Base-by-base conservation (phyloP, 768 basidiomycete genomes). In the Pleurotus cornucopiae region DNA sequence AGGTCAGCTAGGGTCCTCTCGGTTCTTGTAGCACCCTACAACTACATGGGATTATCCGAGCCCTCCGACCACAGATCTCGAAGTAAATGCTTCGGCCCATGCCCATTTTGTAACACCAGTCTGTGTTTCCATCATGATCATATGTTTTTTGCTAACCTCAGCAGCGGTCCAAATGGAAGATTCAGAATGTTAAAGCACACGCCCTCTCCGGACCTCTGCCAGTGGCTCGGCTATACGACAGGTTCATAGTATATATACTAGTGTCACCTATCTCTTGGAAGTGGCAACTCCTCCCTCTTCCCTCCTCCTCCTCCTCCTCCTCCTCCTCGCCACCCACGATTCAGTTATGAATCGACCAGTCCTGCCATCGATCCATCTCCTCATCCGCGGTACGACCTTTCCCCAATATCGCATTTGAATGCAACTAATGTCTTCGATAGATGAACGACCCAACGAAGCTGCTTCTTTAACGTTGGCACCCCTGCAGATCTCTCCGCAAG, bases 101-200 rank as follows among this genome's bases (percentile, higher is more conserved):
- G 51, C 51, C 51, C 23, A 41, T 53, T 53, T 53, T 41, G 51
- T 40, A 20, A 49, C 48, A 43, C 51, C 51, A 53, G 37, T 53
- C 51, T 41, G 51, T 47, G 46, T 47, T 53, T 53, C 18, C 51
- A 30, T 30, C 51, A 53, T 39, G 37, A 53, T 53, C 51, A 53
- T 53, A 53, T 53, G 51, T 53, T 53, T 53, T 53, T 53, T 53
- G 51, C 51, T 41, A 53, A 53, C 51, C 39, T 53, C 39, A 41
- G 37, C 51, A 23, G 34, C 51, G 51, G 51, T 53, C 51, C 39
- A 53, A 53, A 53, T 53, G 51, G 51, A 53, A 53, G 51, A 21
- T 21, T 38, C 14, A 53, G 20, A 38, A 40, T n/a, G 38, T 13
- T 53, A 14, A 38, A 53, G 51, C 51, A 53, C 51, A 53, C 51